These are phyloP conservation scores for Sporothrix brunneoviolacea DNA, from an alignment of 2,329 filamentous ascomycete species.

Conservation along the genomic window DNA sequence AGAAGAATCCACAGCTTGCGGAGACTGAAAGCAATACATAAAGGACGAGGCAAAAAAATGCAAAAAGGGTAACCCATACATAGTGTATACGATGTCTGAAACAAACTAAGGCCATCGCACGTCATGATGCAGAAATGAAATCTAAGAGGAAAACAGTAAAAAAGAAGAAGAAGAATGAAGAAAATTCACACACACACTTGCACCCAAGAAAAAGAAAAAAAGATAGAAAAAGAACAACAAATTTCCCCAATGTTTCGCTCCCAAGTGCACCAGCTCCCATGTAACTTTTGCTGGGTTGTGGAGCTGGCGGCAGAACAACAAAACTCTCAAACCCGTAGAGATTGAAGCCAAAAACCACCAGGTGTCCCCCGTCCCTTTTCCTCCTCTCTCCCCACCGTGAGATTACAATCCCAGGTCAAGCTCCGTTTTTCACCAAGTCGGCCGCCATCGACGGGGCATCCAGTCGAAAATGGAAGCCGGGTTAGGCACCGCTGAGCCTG, in stretches of 20 bases:
- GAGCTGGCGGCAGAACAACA: conserved; percentile 2
- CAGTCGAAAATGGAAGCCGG: neutral
- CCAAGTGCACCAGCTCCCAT: conserved; percentile 5
- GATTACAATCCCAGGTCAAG: neutral
- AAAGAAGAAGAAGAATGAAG: neutral
- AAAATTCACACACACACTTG: neutral
- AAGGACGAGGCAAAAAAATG: neutral
- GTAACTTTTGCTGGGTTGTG: conserved; percentile 6
- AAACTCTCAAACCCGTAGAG: conserved; percentile 2
- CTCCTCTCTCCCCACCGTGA: neutral
- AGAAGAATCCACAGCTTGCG: no score
- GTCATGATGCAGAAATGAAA: conserved; percentile 23
- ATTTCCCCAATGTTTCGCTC: conserved; percentile 3
- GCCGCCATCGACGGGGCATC: neutral
- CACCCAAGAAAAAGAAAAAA: neutral
- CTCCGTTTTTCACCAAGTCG: neutral
- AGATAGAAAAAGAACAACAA: neutral
- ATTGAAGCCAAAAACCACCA: neutral
- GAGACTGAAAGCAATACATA: neutral
- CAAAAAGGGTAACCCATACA: conserved; percentile 8
- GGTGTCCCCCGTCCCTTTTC: neutral
- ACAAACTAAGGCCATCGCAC: conserved; percentile 21
- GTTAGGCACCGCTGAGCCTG: neutral
- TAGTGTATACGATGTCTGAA: conserved; percentile 23
- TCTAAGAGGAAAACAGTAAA: conserved; percentile 11